Evolutionary conservation across 1,284 basidiomycete species (phyloP), one percentile per base, ranked within the genome.

Genomic region (Peniophora sp.): DNA sequence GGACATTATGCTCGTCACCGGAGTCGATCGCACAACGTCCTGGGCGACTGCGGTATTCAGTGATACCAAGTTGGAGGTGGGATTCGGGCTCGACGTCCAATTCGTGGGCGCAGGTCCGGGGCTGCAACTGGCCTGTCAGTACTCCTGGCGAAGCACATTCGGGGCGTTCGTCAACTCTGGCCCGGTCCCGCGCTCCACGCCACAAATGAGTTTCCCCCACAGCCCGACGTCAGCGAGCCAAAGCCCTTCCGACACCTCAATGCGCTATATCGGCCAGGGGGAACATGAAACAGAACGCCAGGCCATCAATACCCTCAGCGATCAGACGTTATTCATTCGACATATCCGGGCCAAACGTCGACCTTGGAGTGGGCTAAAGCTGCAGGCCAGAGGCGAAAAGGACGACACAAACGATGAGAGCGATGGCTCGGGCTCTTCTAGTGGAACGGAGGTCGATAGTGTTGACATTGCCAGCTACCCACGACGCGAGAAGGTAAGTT

Each of bases 1-100:
- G n/a, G 51, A 54, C 16, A 23, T 53, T 10, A 38, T 53, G 27
- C 19, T 54, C n/a, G 53, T 54, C 20, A 53, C 53, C 12, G 53
- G 51, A 3, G 16, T 36, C 25, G 39, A 54, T 34, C 51, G 20
- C 45, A 25, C 51, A 5, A 46, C 14, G n/a, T 49, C 51, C 5
- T 54, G 51, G 34, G 36, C 47, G 2, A 54, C 52, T 16, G 25
- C 45, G 5, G 38, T 39, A 5, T 49, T 54, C 35, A 17, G 14
- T 8, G 45, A 44, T 10, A 9, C 8, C 12, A 23, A 46, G 17
- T 17, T 11, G 1, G 34, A 41, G 2, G 51, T 27, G 2, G 17
- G 19, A 1, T 32, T 49, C 5, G 34, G 35, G 8, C 49, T 54
- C 3, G 43, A 45, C 5, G 44, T 44, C 2, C 19, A 19, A 1